phyloP scores from a whole-genome alignment of 2,329 filamentous ascomycete genomes.

The Fusarium xylarioides region DNA sequence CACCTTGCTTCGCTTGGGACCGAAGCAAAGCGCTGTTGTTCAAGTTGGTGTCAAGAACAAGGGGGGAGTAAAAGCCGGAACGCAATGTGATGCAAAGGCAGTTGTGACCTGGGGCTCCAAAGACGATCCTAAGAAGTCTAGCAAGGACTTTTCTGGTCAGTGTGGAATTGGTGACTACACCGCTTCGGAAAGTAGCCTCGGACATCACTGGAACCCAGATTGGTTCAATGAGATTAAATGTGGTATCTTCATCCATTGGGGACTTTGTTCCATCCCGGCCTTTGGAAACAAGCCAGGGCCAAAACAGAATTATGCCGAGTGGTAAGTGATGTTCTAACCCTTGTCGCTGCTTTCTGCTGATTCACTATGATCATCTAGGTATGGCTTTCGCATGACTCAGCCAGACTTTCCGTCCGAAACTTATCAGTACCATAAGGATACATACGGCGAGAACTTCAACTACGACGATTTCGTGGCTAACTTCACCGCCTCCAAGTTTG shows the following conservation, averaged over 20 bases:
- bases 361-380: background rate
- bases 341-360: background rate
- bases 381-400: background rate
- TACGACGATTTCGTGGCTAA: background rate
- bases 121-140: background rate
- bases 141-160: background rate
- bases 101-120: background rate
- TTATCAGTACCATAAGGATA: background rate
- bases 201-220: background rate
- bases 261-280: background rate
- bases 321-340: fast-evolving
- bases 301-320: background rate
- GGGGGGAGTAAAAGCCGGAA: background rate
- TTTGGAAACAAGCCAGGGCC: background rate
- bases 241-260: background rate
- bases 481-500: background rate
- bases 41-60: background rate
- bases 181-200: background rate
- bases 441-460: background rate
- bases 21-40: background rate
- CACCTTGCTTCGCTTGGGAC: background rate
- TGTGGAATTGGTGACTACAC: background rate
- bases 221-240: background rate
- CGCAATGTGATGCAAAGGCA: background rate
- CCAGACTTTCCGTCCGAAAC: background rate